Percentiles rank a stretch among this genome's conserved stretches.
Evolutionary conservation across 176 grass and related monocot species (phyloP).

Genomic region (Hyparrhenia diplandra): DNA sequence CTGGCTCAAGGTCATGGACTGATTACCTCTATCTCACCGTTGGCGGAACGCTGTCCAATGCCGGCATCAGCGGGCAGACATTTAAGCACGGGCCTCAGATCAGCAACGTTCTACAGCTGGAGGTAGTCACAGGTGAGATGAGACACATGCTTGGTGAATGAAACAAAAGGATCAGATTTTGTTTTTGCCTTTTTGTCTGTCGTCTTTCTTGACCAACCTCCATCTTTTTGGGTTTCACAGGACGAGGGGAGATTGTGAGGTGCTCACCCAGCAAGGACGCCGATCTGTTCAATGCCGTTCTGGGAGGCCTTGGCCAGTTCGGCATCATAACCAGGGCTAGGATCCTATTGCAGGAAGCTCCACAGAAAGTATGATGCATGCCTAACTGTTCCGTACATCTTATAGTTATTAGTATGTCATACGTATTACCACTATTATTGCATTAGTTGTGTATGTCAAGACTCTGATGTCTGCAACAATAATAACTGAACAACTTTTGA

Average conservation of each 20-base stretch:
- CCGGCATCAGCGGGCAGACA: constrained; percentile 83
- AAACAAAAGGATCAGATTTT: constrained; percentile 36
- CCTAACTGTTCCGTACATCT: constrained; percentile 1
- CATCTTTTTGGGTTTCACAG: constrained; percentile 23
- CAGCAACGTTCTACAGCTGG: constrained; percentile 87
- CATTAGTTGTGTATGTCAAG: background rate
- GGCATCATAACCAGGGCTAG: constrained; percentile 96
- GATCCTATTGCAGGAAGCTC: constrained; percentile 82
- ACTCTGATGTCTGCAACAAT: constrained; percentile 13
- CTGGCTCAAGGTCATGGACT: constrained; percentile 87
- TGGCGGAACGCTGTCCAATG: constrained; percentile 90
- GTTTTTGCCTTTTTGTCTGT: constrained; percentile 9
- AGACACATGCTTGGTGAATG: constrained; percentile 5
- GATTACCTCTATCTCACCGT: constrained; percentile 83
- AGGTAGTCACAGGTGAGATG: constrained; percentile 85
- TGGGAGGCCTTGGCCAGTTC: constrained; percentile 90
- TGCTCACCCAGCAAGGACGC: constrained; percentile 63
- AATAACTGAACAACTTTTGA: constrained; percentile 10
- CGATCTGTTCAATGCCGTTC: constrained; percentile 79
- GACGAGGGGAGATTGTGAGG: constrained; percentile 62
- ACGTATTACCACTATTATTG: background rate
- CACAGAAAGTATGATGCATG: constrained; percentile 59
- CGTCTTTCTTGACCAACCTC: constrained; percentile 29
- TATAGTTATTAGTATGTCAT: background rate
- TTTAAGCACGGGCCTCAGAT: constrained; percentile 95